Evolutionary conservation across 1,284 basidiomycete species (phyloP), one percentile per base, ranked within the genome.

Genomic region (Anthracocystis setariae): DNA sequence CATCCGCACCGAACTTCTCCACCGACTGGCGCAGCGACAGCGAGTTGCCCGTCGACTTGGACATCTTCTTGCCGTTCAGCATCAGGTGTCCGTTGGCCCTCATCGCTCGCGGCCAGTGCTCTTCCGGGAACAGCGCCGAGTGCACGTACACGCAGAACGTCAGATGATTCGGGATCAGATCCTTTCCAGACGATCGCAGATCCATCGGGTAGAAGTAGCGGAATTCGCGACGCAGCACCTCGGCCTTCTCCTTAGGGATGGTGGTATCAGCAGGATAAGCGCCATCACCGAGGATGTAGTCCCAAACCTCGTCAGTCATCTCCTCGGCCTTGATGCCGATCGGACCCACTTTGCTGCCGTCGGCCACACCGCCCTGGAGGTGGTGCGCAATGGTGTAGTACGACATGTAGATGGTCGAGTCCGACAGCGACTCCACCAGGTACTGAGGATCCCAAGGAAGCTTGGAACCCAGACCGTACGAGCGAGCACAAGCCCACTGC

Each of bases 1-100:
- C 93, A 82, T 95, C 93, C 23, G 93, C 92, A 53, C 93, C 93
- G 79, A 94, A 95, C 85, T 95, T 82, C 39, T 80, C 74, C 35
- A 82, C 75, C 8, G 78, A 73, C 58, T 82, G 78, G 27, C 79
- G 76, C 50, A 82, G 54, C 10, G 74, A 80, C 38, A 82, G 76
- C 54, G 73, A 74, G 75, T 82, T 82, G 33, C 93, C 96, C 44
- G 92, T 96, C 84, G 91, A 92, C 88, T 99, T 98, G 60, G 89
- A 90, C 96, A 99, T 98, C 87, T 98, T 99, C 86, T 94, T 91
- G 35, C 95, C 95, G 84, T 99, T 98, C 83, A 99, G 85, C 91
- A 95, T 92, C 85, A 98, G 85, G 83, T 98, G 96, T 0, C 96
- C 96, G 83, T 99, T 99, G 58, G 91, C 90, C 27, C 96, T 90